Evolutionary conservation across 371 early-diverging fungal species (phyloP).

Genomic region (Actinomortierella ambigua): DNA sequence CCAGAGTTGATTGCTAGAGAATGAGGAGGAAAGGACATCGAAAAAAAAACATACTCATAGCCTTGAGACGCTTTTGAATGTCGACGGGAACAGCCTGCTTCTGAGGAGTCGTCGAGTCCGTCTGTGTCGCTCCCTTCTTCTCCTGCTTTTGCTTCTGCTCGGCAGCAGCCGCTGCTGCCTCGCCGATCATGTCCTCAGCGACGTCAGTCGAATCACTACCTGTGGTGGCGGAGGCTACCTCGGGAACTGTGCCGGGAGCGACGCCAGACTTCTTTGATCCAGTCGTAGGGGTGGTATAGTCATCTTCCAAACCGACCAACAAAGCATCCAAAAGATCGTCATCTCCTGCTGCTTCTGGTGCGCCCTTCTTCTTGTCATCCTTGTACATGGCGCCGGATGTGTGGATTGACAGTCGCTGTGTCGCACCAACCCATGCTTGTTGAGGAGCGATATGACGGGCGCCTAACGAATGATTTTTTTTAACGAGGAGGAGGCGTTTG

Average conservation of each 20-base stretch:
- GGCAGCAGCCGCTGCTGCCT: conserved; percentile 19
- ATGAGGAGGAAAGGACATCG: background rate
- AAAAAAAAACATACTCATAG: conserved; percentile 28
- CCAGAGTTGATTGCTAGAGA: background rate
- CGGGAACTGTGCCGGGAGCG: conserved; percentile 16
- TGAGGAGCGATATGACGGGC: no score
- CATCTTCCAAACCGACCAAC: conserved; percentile 42
- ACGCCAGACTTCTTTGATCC: background rate
- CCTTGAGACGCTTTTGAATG: conserved; percentile 34
- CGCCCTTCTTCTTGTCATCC: no score
- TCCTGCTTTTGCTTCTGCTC: background rate
- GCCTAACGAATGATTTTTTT: no score
- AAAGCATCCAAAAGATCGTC: conserved; percentile 43
- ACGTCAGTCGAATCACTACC: background rate
- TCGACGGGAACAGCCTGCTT: conserved; percentile 15
- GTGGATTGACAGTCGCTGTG: no score
- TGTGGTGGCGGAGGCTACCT: conserved; percentile 1
- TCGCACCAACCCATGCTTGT: no score
- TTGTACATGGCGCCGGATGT: no score
- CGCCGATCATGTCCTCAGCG: conserved; percentile 8
- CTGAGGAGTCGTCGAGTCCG: no score
- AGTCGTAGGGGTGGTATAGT: conserved; percentile 14
- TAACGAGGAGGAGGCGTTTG: no score
- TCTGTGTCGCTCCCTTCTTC: no score
- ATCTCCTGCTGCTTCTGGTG: conserved; percentile 18